Conservation (phyloP, 148 eudicot species). For the Persicaria tinctoria region DNA sequence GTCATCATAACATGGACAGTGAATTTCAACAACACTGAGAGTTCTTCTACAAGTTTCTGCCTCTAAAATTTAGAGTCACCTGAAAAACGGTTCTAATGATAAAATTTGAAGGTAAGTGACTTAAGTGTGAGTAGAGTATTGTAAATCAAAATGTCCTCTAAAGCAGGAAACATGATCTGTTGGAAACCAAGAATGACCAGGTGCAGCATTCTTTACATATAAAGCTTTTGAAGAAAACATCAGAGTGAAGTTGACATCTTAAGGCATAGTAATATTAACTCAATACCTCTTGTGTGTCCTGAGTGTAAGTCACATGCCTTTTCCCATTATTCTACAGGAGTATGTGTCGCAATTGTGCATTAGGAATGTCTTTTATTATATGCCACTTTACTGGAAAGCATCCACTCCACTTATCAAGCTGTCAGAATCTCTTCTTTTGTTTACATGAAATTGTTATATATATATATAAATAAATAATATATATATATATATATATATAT, state of each 20-base stretch:
- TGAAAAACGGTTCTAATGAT: no score
- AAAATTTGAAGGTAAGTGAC: no score
- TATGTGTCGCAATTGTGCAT: constrained; percentile 63
- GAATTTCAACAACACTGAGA: neutral
- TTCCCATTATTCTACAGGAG: constrained; percentile 76
- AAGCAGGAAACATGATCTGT: neutral
- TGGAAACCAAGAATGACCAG: neutral
- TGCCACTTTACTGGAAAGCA: constrained; percentile 96
- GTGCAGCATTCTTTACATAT: neutral
- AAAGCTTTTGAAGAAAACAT: neutral
- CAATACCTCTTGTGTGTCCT: constrained; percentile 90
- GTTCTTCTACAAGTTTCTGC: neutral
- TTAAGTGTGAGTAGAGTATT: neutral
- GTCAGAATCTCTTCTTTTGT: no score
- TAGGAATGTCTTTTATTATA: constrained; percentile 76
- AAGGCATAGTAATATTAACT: neutral
- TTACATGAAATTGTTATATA: no score
- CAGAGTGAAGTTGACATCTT: neutral
- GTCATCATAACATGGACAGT: neutral
- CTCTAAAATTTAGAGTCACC: no score
- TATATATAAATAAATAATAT: no score
- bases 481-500: no score
- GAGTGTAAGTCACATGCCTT: constrained; percentile 70
- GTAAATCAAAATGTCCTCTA: neutral
- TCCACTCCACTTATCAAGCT: constrained; percentile 93